A percentile compares a stretch with the other conserved stretches of the same genome.
Evolutionary conservation across 495 filamentous ascomycete genomes (phyloP).

Genomic region (Hyaloscypha finlandica): DNA sequence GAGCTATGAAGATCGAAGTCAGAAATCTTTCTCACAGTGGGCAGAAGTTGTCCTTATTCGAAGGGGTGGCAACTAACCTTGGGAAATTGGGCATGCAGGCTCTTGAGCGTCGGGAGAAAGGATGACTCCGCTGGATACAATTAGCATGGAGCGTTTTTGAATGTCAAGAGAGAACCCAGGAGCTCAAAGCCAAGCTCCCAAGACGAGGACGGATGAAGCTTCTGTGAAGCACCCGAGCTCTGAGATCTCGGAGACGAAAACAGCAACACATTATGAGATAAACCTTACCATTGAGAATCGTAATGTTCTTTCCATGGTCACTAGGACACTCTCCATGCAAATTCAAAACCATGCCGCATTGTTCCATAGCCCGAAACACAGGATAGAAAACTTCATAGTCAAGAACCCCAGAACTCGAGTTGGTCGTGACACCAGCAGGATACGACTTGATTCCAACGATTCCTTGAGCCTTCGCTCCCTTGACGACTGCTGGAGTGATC

Average conservation of each 20-base stretch:
- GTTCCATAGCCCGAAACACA: constrained; percentile 76
- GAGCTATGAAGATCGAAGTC: constrained; percentile 5
- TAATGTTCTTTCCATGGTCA: constrained; percentile 61
- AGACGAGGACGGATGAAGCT: no score
- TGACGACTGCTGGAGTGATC: constrained; percentile 77
- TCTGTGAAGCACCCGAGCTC: no score
- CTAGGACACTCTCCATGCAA: constrained; percentile 60
- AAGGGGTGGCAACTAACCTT: constrained; percentile 32
- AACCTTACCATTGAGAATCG: constrained; percentile 58
- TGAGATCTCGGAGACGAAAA: no score
- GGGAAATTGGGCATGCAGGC: constrained; percentile 75
- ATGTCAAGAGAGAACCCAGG: no score
- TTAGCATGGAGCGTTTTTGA: no score
- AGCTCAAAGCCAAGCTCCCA: no score
- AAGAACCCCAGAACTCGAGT: constrained; percentile 79
- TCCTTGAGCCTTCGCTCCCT: constrained; percentile 66
- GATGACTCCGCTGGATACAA: constrained; percentile 60
- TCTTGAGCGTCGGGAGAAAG: constrained; percentile 76
- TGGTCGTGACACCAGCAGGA: constrained; percentile 76
- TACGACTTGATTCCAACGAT: constrained; percentile 71
- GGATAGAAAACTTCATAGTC: constrained; percentile 71
- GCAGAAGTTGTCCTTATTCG: no score
- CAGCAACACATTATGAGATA: no score
- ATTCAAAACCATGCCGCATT: constrained; percentile 57
- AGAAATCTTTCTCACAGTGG: background rate